These are phyloP conservation scores for Pichia inconspicua DNA, from an alignment of 1,139 yeast species.

Conservation along the genomic window DNA sequence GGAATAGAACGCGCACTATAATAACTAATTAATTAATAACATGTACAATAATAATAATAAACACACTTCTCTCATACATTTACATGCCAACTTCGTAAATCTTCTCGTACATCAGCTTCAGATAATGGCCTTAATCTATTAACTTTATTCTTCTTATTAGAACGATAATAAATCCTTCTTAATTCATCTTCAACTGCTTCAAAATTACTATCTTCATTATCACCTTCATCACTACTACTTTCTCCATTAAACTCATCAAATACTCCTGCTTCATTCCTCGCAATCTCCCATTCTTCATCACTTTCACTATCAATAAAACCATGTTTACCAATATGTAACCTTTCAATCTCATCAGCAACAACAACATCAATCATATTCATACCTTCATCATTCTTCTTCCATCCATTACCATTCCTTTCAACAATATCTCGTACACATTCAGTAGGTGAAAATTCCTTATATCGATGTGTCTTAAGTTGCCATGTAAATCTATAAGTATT, in stretches of 20 bases:
- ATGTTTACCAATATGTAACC: not conserved
- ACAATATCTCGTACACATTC: constrained; percentile 72
- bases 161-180: not conserved
- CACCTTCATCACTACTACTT: constrained; percentile 5
- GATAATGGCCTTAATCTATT: constrained; percentile 19
- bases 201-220: constrained; percentile 7
- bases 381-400: constrained; percentile 39
- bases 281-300: not conserved
- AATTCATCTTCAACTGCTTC: constrained; percentile 2
- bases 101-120: constrained; percentile 24
- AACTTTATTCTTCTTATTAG: not conserved
- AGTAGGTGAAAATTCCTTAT: constrained; percentile 66
- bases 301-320: not conserved
- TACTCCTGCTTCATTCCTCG: not conserved
- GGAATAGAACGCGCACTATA: constrained; percentile 22
- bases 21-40: not conserved
- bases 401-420: constrained; percentile 60
- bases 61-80: not conserved
- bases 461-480: constrained; percentile 38
- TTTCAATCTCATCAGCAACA: constrained; percentile 13
- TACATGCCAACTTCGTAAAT: constrained; percentile 27
- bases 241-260: not conserved
- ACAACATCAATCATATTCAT: constrained; percentile 26
- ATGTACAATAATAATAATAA: not conserved
- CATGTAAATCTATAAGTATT: constrained; percentile 66